Conservation (phyloP, 495 filamentous ascomycete species). For the Margaritispora aquatica region DNA sequence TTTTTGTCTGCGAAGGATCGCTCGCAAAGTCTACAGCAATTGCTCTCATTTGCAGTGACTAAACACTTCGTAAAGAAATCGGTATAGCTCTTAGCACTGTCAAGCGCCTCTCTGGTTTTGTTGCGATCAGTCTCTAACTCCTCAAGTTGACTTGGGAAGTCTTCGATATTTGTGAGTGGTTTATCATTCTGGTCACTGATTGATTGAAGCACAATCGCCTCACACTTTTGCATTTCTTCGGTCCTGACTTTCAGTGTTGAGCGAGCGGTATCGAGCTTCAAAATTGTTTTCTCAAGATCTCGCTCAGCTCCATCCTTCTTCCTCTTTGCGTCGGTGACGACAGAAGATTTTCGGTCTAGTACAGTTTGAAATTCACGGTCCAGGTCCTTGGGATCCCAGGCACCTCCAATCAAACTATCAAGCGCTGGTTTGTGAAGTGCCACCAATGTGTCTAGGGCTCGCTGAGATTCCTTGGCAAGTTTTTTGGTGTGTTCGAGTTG, state of each 20-base stretch:
- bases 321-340: slow-evolving; percentile 53
- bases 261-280: slow-evolving; percentile 59
- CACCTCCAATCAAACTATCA: slow-evolving; percentile 47
- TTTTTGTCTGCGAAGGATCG: slow-evolving; percentile 53
- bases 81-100: slow-evolving; percentile 52
- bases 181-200: slow-evolving; percentile 24
- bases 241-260: slow-evolving; percentile 57
- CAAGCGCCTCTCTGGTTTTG: slow-evolving; percentile 53
- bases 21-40: slow-evolving; percentile 66
- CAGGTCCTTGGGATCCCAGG: slow-evolving; percentile 64
- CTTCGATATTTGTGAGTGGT: slow-evolving; percentile 28
- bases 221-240: slow-evolving; percentile 55
- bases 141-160: slow-evolving; percentile 35
- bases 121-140: slow-evolving; percentile 53
- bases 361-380: slow-evolving; percentile 66
- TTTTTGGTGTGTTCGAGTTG: slow-evolving; percentile 72
- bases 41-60: slow-evolving; percentile 48
- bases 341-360: slow-evolving; percentile 45
- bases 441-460: slow-evolving; percentile 68
- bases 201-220: slow-evolving; percentile 37
- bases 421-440: slow-evolving; percentile 68
- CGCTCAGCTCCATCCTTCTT: slow-evolving; percentile 62
- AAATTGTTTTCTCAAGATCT: slow-evolving; percentile 73
- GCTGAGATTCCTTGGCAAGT: slow-evolving; percentile 62
- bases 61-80: slow-evolving; percentile 59